Percentiles rank a stretch among this genome's conserved stretches.
Conservation (phyloP, 139 green algal genomes). For the Chlamydomonas applanata region DNA sequence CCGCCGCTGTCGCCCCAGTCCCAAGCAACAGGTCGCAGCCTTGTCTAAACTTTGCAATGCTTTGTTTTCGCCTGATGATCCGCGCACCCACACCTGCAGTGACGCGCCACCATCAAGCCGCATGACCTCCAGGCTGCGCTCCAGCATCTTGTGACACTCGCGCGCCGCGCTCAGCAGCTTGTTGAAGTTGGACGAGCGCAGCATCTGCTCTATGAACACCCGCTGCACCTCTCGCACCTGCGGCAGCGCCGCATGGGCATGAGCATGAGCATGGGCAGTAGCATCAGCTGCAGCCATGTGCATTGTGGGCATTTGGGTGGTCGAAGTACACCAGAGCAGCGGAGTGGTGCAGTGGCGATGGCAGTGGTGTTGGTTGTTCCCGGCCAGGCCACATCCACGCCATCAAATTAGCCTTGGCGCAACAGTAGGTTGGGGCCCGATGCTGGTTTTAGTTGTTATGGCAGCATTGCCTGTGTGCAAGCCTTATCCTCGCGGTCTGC, state of each 20-base stretch:
- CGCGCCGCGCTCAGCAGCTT: conserved; percentile 64
- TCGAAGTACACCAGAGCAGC: too few species aligned
- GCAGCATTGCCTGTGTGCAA: too few species aligned
- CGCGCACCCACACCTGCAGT: neutral
- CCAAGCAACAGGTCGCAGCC: neutral
- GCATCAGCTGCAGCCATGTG: too few species aligned
- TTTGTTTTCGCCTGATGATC: neutral
- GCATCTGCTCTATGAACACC: conserved; percentile 58
- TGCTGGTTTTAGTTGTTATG: too few species aligned
- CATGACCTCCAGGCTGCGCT: neutral
- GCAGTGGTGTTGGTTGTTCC: too few species aligned
- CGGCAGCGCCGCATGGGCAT: neutral
- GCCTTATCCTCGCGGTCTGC: too few species aligned
- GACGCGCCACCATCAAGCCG: neutral
- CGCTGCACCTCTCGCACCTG: conserved; percentile 60
- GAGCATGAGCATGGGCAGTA: too few species aligned
- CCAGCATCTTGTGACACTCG: conserved; percentile 50
- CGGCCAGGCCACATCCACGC: too few species aligned
- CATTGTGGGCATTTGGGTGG: too few species aligned
- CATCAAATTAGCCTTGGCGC: too few species aligned
- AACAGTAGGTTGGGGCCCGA: too few species aligned
- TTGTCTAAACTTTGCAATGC: neutral
- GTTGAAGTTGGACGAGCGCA: conserved; percentile 70
- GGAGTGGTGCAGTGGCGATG: too few species aligned
- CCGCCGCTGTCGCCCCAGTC: neutral